phyloP scores from a whole-genome alignment of 208 protist genomes.

The Acanthamoeba culbertsoni region DNA sequence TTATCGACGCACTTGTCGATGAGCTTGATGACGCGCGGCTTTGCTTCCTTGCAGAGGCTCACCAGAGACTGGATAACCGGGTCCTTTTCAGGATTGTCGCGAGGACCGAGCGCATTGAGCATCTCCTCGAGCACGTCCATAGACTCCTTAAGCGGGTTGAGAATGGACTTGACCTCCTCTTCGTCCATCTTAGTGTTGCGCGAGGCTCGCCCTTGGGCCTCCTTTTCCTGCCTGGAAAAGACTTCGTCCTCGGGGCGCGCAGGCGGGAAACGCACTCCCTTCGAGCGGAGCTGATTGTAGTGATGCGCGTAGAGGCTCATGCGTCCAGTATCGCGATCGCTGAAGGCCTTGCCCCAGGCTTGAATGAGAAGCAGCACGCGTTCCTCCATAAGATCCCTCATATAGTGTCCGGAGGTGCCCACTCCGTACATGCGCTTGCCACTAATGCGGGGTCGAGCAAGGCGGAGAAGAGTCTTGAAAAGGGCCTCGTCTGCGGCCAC shows the following conservation, averaged over 20 bases:
- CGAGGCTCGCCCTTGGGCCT: not conserved
- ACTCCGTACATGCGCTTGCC: slow-evolving; percentile 32
- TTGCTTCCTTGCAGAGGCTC: slow-evolving; percentile 9
- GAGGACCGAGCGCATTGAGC: slow-evolving; percentile 2
- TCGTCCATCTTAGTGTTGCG: slow-evolving; percentile 1
- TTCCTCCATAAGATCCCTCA: slow-evolving; percentile 44
- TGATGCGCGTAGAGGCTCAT: slow-evolving; percentile 37
- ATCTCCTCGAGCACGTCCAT: slow-evolving; percentile 49
- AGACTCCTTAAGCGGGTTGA: slow-evolving; percentile 49
- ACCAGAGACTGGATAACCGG: slow-evolving; percentile 9
- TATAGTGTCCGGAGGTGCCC: slow-evolving; percentile 31
- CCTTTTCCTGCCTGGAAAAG: slow-evolving; percentile 36
- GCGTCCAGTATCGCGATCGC: not conserved
- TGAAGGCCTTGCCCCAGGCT: slow-evolving; percentile 46
- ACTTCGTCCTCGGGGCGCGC: slow-evolving; percentile 21
- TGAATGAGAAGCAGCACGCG: slow-evolving; percentile 36
- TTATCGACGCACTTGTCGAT: slow-evolving; percentile 49
- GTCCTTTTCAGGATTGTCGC: slow-evolving; percentile 37
- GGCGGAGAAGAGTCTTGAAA: slow-evolving; percentile 23
- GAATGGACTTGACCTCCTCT: slow-evolving; percentile 13
- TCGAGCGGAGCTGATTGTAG: not conserved
- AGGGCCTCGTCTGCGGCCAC: slow-evolving; percentile 35
- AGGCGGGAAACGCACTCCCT: slow-evolving; percentile 44
- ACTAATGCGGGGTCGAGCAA: not conserved
- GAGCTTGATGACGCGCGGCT: slow-evolving; percentile 50